Conservation (phyloP, 768 basidiomycete genomes). For the Arthromyces matolae region DNA sequence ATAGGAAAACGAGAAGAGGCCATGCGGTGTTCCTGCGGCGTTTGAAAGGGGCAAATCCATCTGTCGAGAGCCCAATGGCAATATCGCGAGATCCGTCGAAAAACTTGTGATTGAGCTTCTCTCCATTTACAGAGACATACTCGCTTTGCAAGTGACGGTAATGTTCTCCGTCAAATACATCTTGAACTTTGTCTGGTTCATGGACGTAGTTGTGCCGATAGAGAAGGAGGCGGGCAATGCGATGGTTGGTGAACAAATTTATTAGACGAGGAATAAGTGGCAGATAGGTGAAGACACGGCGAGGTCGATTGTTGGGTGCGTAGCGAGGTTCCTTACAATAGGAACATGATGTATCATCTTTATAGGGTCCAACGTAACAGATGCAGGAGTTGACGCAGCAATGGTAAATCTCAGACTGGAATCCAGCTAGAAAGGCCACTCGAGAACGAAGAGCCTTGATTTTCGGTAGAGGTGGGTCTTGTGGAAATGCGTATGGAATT, state of each 20-base stretch:
- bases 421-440: conserved; percentile 26
- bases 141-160: not conserved
- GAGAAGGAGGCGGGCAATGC: conserved; percentile 14
- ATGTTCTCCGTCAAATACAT: conserved; percentile 30
- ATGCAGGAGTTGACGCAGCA: conserved; percentile 43
- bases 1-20: too few species aligned
- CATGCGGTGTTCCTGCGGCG: too few species aligned
- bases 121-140: not conserved
- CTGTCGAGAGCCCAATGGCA: too few species aligned
- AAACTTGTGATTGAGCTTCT: not conserved
- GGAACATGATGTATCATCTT: conserved; percentile 25
- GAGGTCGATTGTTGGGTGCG: conserved; percentile 12
- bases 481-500: conserved; percentile 21
- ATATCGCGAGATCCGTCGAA: too few species aligned
- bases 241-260: conserved; percentile 15
- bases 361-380: conserved; percentile 30
- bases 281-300: conserved; percentile 30
- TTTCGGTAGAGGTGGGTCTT: conserved; percentile 2
- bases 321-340: conserved; percentile 27
- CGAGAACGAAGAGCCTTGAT: not conserved
- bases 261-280: conserved; percentile 34
- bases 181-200: conserved; percentile 15
- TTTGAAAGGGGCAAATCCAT: too few species aligned
- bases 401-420: conserved; percentile 29
- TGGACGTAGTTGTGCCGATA: conserved; percentile 11